Evolutionary conservation across 1,284 basidiomycete species (phyloP), one percentile per base, ranked within the genome.

Genomic region (Heterobasidion occidentale): DNA sequence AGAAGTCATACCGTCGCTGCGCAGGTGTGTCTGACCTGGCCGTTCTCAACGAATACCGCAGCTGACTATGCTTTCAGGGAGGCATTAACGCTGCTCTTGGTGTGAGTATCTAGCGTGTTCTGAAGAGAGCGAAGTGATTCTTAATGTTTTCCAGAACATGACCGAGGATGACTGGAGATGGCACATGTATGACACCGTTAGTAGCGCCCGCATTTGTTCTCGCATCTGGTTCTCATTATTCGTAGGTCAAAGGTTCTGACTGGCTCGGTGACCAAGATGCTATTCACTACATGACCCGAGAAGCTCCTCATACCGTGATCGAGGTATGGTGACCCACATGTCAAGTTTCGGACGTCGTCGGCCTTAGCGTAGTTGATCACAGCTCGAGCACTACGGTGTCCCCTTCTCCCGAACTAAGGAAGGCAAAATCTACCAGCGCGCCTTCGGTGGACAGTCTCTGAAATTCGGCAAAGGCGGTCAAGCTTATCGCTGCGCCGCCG

Each of bases 191-290:
- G 95, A 98, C 75, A 99, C 96, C 56, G 96, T 90, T 68, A 65
- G 84, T 70, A 35, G 11, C 34, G 34, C 19, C 9, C 48, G 15
- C 19, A 51, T 50, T 51, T 42, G 17, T 48, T 27, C 62, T 27
- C 27, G 27, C 4, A 27, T 27, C 27, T 27, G 27, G 27, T 27
- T 5, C 27, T 27, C 27, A 27, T 27, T 6, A 4, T 27, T 5
- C 27, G 27, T 27, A 91, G 88, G 90, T 99, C 63, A 99, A 99
- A 81, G 97, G 97, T 62, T 98, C 95, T 56, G 97, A 99, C 77
- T 99, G 96, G 96, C 87, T 99, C 56, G 97, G 97, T 74, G 97
- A 99, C 78, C 97, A 99, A 77, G 96, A 99, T 70, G 96, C 95
- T 57, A 98, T 98, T 67, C 96, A 98, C 70, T 98, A 98, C 78